Evolutionary conservation across 2,329 filamentous ascomycete genomes (phyloP), one percentile per base, ranked within the genome.

Genomic region (Sporothrix protearum): DNA sequence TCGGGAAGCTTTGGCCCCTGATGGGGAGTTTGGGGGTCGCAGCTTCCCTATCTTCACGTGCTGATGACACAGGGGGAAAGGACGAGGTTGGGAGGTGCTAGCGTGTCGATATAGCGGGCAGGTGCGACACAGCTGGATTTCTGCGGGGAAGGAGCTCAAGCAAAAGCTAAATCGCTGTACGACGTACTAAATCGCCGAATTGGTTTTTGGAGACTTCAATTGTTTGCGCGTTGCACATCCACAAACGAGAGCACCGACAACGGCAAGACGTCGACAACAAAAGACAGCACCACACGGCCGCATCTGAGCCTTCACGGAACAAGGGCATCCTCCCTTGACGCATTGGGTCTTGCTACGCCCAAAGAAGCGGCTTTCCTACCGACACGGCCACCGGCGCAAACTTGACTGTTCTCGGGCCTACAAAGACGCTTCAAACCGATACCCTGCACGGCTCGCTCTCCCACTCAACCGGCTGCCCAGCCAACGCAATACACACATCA

Each of bases 21-120:
- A 47, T n/a, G 22, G 39, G 12, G 3, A 12, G 33, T 25, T 45
- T 25, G 14, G 14, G 61, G 64, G 45, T 67, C 42, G 64, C 64
- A 67, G 64, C 64, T 67, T 49, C 63, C 30, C n/a, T 25, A 45
- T 47, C 59, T 63, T 70, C 68, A 70, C 68, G 68, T 70, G 68
- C 28, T 70, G 68, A 39, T 28, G 39, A 39, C 22, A 68, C n/a
- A 42, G 66, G 42, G 45, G 42, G 33, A 47, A 49, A 22, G 63
- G 19, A 33, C 63, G 64, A 53, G 64, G 64, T 53, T 68, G 64
- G 47, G 42, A 33, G 45, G 9, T 25, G 64, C 64, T 69, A 69
- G 66, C 49, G 49, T 49, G 12, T 53, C 30, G 36, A 55, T 33
- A 47, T 36, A 59, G 68, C 39, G 55, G 39, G 68, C 36, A 70